Conservation (phyloP, 495 filamentous ascomycete genomes). For the Penicillium soppii region DNA sequence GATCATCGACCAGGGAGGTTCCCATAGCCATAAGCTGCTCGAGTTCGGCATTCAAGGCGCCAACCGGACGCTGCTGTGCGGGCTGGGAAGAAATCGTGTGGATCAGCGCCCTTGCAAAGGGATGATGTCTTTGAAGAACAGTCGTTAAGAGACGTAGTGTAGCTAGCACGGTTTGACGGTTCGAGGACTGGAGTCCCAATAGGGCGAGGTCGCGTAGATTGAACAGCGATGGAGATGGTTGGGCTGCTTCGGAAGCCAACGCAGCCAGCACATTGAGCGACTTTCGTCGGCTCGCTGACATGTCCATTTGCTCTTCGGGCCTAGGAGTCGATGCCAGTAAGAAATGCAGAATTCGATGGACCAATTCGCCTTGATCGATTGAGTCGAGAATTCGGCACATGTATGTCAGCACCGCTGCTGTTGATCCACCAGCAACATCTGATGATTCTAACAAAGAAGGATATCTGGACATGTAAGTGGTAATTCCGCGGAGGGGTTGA, state of each 20-base stretch:
- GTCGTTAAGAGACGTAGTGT: conserved; percentile 82
- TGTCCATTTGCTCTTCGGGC: conserved; percentile 53
- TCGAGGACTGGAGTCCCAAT: conserved; percentile 78
- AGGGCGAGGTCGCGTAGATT: conserved; percentile 90
- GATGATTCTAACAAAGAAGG: conserved; percentile 95
- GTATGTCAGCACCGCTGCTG: conserved; percentile 93
- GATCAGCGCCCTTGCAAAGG: conserved; percentile 76
- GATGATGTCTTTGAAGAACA: conserved; percentile 82
- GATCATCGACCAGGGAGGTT: conserved; percentile 66
- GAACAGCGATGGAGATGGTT: conserved; percentile 82
- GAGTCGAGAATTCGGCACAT: conserved; percentile 86
- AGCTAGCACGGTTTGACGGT: conserved; percentile 83
- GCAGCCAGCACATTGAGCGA: conserved; percentile 84
- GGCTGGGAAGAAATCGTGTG: conserved; percentile 61
- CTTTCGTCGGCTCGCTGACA: conserved; percentile 69
- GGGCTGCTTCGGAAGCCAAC: conserved; percentile 60
- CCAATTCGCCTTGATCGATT: conserved; percentile 86
- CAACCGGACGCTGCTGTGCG: conserved; percentile 66
- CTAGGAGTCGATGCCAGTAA: conserved; percentile 71
- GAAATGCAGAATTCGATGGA: conserved; percentile 91
- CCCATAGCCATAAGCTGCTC: conserved; percentile 71
- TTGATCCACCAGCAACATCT: conserved; percentile 93
- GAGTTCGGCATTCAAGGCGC: conserved; percentile 77
- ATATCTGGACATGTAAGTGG: conserved; percentile 58
- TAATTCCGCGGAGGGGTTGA: conserved; percentile 1